Conservation (phyloP, 805 yeast species). For the Candida multigemmis region DNA sequence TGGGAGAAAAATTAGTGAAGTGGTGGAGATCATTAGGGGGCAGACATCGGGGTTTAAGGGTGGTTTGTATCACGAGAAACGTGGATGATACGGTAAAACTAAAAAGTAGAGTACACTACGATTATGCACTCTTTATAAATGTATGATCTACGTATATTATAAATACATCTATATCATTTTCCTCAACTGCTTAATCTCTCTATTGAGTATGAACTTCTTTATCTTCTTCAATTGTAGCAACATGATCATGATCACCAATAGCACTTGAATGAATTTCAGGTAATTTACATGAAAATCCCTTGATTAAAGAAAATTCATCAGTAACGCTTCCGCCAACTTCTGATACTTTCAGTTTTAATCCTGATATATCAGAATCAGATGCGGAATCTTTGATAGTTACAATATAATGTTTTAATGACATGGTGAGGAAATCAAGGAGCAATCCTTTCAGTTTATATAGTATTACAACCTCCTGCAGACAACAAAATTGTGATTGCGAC, state of each 20-base stretch:
- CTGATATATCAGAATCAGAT: conserved; percentile 26
- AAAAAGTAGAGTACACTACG: too few species aligned
- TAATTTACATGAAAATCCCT: conserved; percentile 55
- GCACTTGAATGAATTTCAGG: conserved; percentile 43
- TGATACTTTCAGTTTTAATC: conserved; percentile 38
- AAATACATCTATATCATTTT: conserved; percentile 1
- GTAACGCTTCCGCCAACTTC: conserved; percentile 54
- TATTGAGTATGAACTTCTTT: conserved; percentile 45
- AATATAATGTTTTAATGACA: conserved; percentile 26
- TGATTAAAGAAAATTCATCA: conserved; percentile 54
- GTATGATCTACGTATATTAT: too few species aligned
- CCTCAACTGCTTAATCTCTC: too few species aligned
- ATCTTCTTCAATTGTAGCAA: conserved; percentile 60
- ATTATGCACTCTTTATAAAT: too few species aligned
- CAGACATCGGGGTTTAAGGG: too few species aligned
- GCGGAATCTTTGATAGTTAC: conserved; percentile 39
- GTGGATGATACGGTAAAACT: too few species aligned
- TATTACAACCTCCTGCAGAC: too few species aligned
- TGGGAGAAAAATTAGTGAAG: neutral
- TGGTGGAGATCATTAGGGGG: neutral
- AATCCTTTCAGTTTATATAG: too few species aligned
- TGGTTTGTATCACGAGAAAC: too few species aligned
- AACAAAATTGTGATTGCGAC: too few species aligned
- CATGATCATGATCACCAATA: conserved; percentile 40
- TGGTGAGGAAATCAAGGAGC: too few species aligned